Conservation (phyloP, 805 yeast species). For the Teunomyces aglyptinius region DNA sequence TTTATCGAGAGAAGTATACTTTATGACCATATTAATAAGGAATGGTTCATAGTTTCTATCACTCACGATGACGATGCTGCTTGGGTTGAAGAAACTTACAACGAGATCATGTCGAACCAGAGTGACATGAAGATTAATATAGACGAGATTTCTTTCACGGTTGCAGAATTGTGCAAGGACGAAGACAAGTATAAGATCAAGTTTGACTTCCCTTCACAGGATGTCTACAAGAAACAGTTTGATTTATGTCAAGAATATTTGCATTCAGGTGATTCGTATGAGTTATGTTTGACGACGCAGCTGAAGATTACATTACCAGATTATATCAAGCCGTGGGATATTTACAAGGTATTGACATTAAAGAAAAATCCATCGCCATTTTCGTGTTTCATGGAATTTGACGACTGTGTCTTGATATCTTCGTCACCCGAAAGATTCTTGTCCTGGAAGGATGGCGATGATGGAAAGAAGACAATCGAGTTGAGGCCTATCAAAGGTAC, state of each 20-base stretch:
- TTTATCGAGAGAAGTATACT: slow-evolving; percentile 65
- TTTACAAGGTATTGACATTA: slow-evolving; percentile 67
- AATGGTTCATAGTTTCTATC: slow-evolving; percentile 54
- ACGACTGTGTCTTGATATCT: slow-evolving; percentile 64
- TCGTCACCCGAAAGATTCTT: slow-evolving; percentile 95
- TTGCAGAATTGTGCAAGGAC: slow-evolving; percentile 21
- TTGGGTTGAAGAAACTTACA: slow-evolving; percentile 32
- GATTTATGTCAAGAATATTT: slow-evolving; percentile 63
- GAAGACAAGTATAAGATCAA: slow-evolving; percentile 27
- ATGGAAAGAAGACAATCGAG: slow-evolving; percentile 51
- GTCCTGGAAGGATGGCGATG: slow-evolving; percentile 59
- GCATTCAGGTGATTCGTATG: slow-evolving; percentile 86
- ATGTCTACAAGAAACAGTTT: slow-evolving; percentile 55
- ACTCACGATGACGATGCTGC: slow-evolving; percentile 29
- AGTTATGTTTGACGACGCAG: slow-evolving; percentile 82
- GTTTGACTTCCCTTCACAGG: slow-evolving; percentile 50
- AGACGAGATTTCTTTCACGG: slow-evolving; percentile 21
- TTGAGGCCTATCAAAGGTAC: slow-evolving; percentile 97
- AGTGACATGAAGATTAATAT: slow-evolving; percentile 11
- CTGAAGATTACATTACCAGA: slow-evolving; percentile 57
- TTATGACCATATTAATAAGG: slow-evolving; percentile 45
- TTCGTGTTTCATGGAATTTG: slow-evolving; percentile 73
- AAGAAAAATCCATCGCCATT: slow-evolving; percentile 88
- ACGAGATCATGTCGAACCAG: slow-evolving; percentile 8
- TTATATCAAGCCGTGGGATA: slow-evolving; percentile 63